phyloP scores from a whole-genome alignment of 805 yeast genomes.

The Candida nitratophila region DNA sequence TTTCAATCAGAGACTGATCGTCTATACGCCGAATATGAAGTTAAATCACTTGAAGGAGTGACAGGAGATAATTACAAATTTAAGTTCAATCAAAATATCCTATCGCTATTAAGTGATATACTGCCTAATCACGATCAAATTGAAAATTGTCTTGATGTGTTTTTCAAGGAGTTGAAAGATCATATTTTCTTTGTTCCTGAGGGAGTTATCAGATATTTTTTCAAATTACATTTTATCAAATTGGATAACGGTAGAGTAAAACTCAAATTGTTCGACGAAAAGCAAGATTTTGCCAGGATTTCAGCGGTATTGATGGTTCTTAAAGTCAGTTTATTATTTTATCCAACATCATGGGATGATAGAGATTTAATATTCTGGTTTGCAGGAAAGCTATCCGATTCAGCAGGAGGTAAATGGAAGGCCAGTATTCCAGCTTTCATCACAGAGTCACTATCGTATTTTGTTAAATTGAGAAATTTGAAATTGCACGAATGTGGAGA shows the following conservation, averaged over 20 bases:
- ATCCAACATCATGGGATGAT: neutral
- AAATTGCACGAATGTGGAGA: slow-evolving; percentile 13
- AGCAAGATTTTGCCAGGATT: slow-evolving; percentile 15
- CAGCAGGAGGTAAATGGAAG: slow-evolving; percentile 9
- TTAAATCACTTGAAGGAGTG: neutral
- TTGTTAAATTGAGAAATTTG: slow-evolving; percentile 10
- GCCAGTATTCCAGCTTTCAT: slow-evolving; percentile 12
- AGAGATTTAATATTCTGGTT: slow-evolving; percentile 12
- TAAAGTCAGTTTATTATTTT: slow-evolving; percentile 2
- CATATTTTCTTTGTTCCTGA: slow-evolving; percentile 12
- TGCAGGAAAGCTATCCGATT: slow-evolving; percentile 10
- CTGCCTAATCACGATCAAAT: slow-evolving; percentile 10
- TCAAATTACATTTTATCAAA: slow-evolving; percentile 7
- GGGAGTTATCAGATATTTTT: slow-evolving; percentile 4
- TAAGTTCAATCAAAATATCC: neutral
- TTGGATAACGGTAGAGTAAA: slow-evolving; percentile 5
- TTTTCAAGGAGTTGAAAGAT: neutral
- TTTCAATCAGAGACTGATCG: neutral
- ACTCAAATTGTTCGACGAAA: slow-evolving; percentile 6
- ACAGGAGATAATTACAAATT: neutral
- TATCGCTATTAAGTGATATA: slow-evolving; percentile 5
- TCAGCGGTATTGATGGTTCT: slow-evolving; percentile 13
- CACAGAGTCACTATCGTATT: neutral
- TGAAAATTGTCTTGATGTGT: slow-evolving; percentile 1
- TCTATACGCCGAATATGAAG: neutral